Evolutionary conservation across 257 asterid species (phyloP), one percentile per base, ranked within the genome.

Genomic region (Coffea eugenioides): DNA sequence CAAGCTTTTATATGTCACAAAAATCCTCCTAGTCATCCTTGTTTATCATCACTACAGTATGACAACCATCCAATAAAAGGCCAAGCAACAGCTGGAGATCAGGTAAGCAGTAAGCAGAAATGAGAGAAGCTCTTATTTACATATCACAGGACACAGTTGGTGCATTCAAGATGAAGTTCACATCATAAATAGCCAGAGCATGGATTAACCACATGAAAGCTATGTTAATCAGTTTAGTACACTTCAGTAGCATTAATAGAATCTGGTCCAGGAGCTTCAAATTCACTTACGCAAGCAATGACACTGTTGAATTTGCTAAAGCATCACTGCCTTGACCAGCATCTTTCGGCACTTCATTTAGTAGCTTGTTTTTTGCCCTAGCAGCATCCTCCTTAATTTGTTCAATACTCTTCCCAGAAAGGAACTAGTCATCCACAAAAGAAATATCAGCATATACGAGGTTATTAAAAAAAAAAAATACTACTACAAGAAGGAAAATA

Each of bases 341-440:
- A 78, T 73, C 80, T 69, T 82, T 83, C 11, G 82, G 80, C 66
- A 81, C 73, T 78, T 77, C 86, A 62, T 86, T 74, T 76, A 76
- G 86, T 62, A 83, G 87, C 76, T 87, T 85, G 75, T 77, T 82
- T 81, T 86, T 88, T 78, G 78, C 93, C 66, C 75, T 57, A 36
- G 85, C 87, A 77, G 88, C 90, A 39, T 83, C 93, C 83, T 83
- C 79, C 86, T 89, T 87, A 76, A 92, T 92, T 81, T 92, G 90
- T 71, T 92, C 91, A 85, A 90, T 83, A 85, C 88, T 88, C 83
- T 92, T 90, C 73, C 95, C 93, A 86, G 88, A 84, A 59, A 79
- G 88, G 88, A 90, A 79, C 92, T 92, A 83, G 39, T 85, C 69
- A 71, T 39, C 64, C 77, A 76, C 79, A 72, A 69, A 77, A 82